phyloP scores from a whole-genome alignment of 2,329 filamentous ascomycete species.

The Waltergamsia citrina region DNA sequence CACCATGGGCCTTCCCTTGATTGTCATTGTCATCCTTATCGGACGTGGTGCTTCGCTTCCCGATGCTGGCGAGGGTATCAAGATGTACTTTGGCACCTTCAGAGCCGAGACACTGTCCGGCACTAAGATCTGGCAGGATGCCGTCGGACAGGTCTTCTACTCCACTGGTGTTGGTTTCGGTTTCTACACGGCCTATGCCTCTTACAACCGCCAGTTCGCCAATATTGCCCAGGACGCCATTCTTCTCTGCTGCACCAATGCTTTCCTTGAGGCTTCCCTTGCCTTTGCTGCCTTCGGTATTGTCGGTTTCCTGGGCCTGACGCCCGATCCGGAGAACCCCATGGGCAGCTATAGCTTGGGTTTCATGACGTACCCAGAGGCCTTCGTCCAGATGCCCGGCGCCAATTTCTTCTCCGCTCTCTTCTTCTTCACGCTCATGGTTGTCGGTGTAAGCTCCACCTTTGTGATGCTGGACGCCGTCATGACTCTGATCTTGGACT shows the following conservation, averaged over 20 bases:
- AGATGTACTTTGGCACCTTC: constrained; percentile 26
- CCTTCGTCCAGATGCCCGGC: constrained; percentile 45
- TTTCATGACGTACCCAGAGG: constrained; percentile 45
- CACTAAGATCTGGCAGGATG: constrained; percentile 36
- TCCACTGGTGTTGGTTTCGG: constrained; percentile 49
- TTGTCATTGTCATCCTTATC: constrained; percentile 41
- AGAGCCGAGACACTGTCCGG: constrained; percentile 28
- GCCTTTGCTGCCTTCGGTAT: constrained; percentile 41
- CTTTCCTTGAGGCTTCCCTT: constrained; percentile 44
- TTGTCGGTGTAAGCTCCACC: constrained; percentile 47
- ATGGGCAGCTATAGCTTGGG: constrained; percentile 47
- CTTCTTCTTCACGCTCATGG: constrained; percentile 47
- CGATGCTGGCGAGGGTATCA: constrained; percentile 38
- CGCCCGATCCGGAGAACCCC: constrained; percentile 20
- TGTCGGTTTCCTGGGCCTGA: constrained; percentile 32
- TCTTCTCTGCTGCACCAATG: constrained; percentile 43
- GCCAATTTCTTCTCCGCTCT: constrained; percentile 49
- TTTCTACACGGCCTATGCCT: constrained; percentile 48
- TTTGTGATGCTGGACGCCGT: constrained; percentile 50
- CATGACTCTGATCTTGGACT: constrained; percentile 42
- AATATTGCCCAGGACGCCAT: constrained; percentile 50
- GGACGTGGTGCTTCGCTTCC: constrained; percentile 38
- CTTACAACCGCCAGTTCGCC: constrained; percentile 46
- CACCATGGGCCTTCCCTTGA: constrained; percentile 44
- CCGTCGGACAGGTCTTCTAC: constrained; percentile 41